These are phyloP conservation scores for Lachnellula hyalina DNA, from an alignment of 2,329 filamentous ascomycete genomes.

Conservation along the genomic window DNA sequence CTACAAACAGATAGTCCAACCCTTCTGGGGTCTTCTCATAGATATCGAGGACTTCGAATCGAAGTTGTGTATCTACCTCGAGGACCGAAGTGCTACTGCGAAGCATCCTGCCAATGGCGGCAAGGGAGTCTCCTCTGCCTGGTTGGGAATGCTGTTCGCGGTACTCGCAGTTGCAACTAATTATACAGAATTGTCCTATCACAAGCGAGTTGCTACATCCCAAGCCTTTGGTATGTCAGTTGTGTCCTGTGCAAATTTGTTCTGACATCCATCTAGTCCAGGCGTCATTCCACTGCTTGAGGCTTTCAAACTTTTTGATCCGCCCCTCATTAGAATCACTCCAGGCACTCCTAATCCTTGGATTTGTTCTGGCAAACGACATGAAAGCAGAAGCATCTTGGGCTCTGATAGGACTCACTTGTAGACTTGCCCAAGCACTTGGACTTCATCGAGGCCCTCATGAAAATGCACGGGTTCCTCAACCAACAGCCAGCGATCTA, in stretches of 20 bases:
- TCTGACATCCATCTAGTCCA: conserved; percentile 20
- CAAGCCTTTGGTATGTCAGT: conserved; percentile 42
- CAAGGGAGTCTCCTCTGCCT: conserved; percentile 51
- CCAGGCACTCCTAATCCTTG: conserved; percentile 56
- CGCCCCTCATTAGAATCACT: conserved; percentile 61
- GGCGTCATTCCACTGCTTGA: conserved; percentile 56
- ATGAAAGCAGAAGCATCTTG: conserved; percentile 67
- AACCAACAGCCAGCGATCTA: conserved; percentile 26
- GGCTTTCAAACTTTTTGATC: conserved; percentile 58
- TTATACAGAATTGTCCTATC: conserved; percentile 59
- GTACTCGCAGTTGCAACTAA: conserved; percentile 62
- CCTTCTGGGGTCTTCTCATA: conserved; percentile 63
- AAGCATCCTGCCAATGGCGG: conserved; percentile 23
- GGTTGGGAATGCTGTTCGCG: conserved; percentile 61
- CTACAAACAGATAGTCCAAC: conserved; percentile 62
- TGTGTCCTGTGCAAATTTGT: background rate
- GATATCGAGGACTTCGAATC: conserved; percentile 62
- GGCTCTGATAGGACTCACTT: conserved; percentile 59
- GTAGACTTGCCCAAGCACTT: conserved; percentile 59
- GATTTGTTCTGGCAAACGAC: conserved; percentile 60
- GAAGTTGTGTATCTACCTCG: conserved; percentile 59
- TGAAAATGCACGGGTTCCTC: conserved; percentile 24
- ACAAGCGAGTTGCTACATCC: conserved; percentile 32
- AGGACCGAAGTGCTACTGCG: conserved; percentile 49
- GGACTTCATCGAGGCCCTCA: conserved; percentile 45